Percentiles rank a stretch among this genome's conserved stretches.
Conservation (phyloP, 176 grass and related monocot genomes). For the Poa annua region DNA sequence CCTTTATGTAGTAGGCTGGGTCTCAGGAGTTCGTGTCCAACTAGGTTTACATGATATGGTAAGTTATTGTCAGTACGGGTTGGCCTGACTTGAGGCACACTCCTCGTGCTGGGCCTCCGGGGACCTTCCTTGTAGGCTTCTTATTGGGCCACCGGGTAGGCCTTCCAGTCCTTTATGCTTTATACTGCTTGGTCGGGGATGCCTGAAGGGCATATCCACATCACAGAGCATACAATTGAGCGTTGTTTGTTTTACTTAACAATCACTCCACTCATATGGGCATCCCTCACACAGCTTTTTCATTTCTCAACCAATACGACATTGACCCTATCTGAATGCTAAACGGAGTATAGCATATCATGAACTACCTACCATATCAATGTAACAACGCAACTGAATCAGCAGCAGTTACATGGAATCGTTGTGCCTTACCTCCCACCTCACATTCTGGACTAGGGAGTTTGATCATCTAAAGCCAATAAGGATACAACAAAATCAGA, state of each 20-base stretch:
- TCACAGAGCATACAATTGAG: background rate
- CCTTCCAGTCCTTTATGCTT: too few species aligned
- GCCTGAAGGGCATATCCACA: too few species aligned
- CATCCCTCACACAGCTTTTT: background rate
- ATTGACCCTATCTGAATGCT: background rate
- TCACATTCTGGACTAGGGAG: background rate
- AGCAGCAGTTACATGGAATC: conserved; percentile 16
- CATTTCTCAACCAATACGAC: conserved; percentile 8
- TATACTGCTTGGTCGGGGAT: too few species aligned
- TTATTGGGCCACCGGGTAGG: too few species aligned
- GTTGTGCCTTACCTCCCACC: background rate
- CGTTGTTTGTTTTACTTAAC: background rate
- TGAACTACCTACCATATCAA: background rate
- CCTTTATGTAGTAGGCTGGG: too few species aligned
- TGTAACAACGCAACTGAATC: background rate
- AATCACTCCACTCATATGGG: background rate
- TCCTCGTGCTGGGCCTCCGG: too few species aligned
- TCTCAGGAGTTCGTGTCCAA: too few species aligned
- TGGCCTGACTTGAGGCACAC: too few species aligned
- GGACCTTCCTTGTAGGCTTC: too few species aligned
- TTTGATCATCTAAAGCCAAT: background rate
- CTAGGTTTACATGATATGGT: too few species aligned
- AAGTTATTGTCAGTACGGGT: too few species aligned
- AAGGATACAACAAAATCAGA: background rate
- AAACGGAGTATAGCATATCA: background rate